Evolutionary conservation across 2,329 filamentous ascomycete genomes (phyloP), one percentile per base, ranked within the genome.

Genomic region (Alternaria atra): DNA sequence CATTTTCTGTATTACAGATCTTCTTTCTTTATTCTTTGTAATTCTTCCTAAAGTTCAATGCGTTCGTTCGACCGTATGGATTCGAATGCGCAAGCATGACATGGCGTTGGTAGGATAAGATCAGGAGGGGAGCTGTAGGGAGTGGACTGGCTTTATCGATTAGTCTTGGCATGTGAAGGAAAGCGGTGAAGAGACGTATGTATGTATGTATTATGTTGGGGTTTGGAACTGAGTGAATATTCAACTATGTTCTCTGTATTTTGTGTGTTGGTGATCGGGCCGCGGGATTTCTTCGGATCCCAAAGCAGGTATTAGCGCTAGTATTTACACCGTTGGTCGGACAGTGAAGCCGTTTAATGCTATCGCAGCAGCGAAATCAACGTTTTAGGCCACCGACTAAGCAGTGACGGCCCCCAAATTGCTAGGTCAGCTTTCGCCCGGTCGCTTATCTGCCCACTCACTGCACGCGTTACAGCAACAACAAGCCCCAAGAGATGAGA

Each of bases 11-110:
- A 32, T 53, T 43, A 46, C 43, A 29, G 47, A 25, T 13, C 9
- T 30, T 34, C 25, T 55, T 39, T 27, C 30, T 27, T 48, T 59
- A 59, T 55, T 29, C 32, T 55, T 58, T 59, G 51, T 59, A 59
- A 59, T 59, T 52, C 30, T 40, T 48, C 25, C 25, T 12, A 23
- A 50, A 47, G 13, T 34, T 13, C 44, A 29, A 25, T 44, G 30
- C 17, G 35, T 48, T 55, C 17, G 35, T 48, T 55, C 25, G 35
- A 23, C 30, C 43, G 35, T n/a, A 17, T 15, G n/a, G 42, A 43
- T 17, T 37, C 35, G 29, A 15, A 42, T 50, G 55, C 50, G 40
- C 34, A 48, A 23, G 56, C 56, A 59, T 59, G 29, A 40, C 30
- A 55, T 37, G 56, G 56, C 43, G 51, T 59, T 59, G 42, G 34